Base-by-base conservation (phyloP, 306 rosid species). In the Psophocarpus tetragonolobus region DNA sequence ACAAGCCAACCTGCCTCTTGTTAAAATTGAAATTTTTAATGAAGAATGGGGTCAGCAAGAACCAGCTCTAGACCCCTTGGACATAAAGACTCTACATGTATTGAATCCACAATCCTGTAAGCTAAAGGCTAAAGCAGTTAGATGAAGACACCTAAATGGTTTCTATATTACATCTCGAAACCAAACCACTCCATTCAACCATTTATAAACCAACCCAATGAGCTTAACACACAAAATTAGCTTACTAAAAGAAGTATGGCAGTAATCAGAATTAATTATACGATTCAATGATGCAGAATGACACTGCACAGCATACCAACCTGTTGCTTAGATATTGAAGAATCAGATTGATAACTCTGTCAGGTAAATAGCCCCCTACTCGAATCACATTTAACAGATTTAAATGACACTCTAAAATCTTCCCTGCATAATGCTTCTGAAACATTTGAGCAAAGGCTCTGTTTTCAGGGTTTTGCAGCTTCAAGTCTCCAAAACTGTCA, bases 251-350 rank as follows among this genome's bases (percentile, higher is more conserved):
- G n/a, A 51, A 23, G 23, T 8, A 54, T 36, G 62, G 3, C 24
- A 57, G 20, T 42, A 32, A 12, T 38, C 47, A 35, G 17, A 50
- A 68, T 8, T 50, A 73, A 4, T 10, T 24, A 68, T 58, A 47
- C 41, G 21, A 67, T 33, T 67, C 45, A 73, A 68, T 15, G 47
- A 70, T 39, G 76, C 21, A 21, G 47, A 73, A 53, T 47, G 17
- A 54, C 36, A 68, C 21, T n/a, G 41, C 3, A 39, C 33, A 21
- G 24, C 13, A 60, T 32, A 17, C 18, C 24, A 39, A 95, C 99
- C 99, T 95, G 88, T 92, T 95, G 87, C 96, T 92, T 76, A 95
- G 68, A 81, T 95, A 95, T 72, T 95, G 97, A 74, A 95, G 97
- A 86, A 95, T 80, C 54, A 95, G 85, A 67, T 95, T 95, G 86